Evolutionary conservation across 75 land plant species (phyloP), one percentile per base, ranked within the genome.

Genomic region (Chamaecyparis obtusa): DNA sequence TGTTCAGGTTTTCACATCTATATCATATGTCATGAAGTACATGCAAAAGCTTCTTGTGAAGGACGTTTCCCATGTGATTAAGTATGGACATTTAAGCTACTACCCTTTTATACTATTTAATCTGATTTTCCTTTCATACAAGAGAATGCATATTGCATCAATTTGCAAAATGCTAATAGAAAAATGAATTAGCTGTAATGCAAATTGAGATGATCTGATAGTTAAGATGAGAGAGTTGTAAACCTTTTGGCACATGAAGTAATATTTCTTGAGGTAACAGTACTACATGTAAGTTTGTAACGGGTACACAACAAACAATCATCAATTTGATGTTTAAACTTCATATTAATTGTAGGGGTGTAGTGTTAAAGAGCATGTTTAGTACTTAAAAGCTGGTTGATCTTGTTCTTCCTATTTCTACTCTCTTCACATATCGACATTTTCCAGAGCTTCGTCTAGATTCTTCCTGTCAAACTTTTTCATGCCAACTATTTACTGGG

Each of bases 11-110:
- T 98, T 98, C 88, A 95, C 91, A 3, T 94, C 94, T 16, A 91
- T 96, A 89, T 96, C 97, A 16, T 92, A 90, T 89, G 90, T 96
- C 48, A 55, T 98, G 88, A 96, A 96, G 97, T 89, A 98, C 86
- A 86, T 98, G 83, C 96, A 91, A 86, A 98, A 95, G 83, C 88
- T 92, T 90, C 94, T 98, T 24, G 82, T 75, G 14, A 90, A 88
- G 74, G 94, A 98, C 75, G 87, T 94, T 54, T 88, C 86, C 17
- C 33, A 88, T 60, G 84, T 91, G 32, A 87, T 98, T 64, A 93
- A 89, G 99, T 98, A 89, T 11, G 76, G 3, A 24, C 2, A 74
- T 13, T 32, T 74, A 0, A 74, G 76, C 36, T 74, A 33, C 36
- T 14, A 33, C 16, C 33, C 76, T 74, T 9, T 74, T 13, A 74